A percentile compares a stretch with the other conserved stretches of the same genome.
These are phyloP conservation scores for Haematococcus lacustris DNA, from an alignment of 139 green algal species.

Conservation along the genomic window DNA sequence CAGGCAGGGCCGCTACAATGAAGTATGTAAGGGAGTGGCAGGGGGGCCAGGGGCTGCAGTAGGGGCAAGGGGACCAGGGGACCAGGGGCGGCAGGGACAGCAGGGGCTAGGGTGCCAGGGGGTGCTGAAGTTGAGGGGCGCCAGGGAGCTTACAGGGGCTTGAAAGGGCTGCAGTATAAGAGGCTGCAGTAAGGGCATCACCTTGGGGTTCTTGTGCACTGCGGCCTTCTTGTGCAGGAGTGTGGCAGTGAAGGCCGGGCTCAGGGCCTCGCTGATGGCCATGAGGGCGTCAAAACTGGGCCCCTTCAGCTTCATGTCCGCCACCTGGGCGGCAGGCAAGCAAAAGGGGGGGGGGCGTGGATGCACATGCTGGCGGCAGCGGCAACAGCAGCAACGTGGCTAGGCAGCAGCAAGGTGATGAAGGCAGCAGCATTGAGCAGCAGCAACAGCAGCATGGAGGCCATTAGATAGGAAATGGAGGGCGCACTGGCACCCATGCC, in stretches of 20 bases:
- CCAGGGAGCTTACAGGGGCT: no score
- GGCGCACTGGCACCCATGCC: no score
- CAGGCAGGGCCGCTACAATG: no score
- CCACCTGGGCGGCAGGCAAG: conserved; percentile 32
- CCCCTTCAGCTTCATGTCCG: conserved; percentile 74
- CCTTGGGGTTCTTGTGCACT: conserved; percentile 93
- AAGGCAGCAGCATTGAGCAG: background rate
- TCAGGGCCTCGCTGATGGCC: conserved; percentile 67
- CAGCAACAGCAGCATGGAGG: no score
- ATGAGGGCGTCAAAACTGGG: conserved; percentile 53
- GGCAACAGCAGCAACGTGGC: conserved; percentile 8
- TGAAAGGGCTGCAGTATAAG: no score
- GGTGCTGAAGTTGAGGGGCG: background rate
- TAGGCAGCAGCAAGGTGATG: background rate
- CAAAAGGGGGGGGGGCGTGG: background rate
- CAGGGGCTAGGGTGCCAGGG: no score
- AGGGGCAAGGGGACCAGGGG: no score
- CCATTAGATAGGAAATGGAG: no score
- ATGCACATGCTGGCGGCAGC: background rate
- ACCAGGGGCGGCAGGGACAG: no score
- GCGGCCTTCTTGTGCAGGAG: conserved; percentile 75
- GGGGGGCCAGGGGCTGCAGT: no score
- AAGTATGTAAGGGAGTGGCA: no score
- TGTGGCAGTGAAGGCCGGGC: conserved; percentile 74
- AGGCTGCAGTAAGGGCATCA: no score